Evolutionary conservation across 2,329 filamentous ascomycete species (phyloP), one percentile per base, ranked within the genome.

Genomic region (Colletotrichum zoysiae): DNA sequence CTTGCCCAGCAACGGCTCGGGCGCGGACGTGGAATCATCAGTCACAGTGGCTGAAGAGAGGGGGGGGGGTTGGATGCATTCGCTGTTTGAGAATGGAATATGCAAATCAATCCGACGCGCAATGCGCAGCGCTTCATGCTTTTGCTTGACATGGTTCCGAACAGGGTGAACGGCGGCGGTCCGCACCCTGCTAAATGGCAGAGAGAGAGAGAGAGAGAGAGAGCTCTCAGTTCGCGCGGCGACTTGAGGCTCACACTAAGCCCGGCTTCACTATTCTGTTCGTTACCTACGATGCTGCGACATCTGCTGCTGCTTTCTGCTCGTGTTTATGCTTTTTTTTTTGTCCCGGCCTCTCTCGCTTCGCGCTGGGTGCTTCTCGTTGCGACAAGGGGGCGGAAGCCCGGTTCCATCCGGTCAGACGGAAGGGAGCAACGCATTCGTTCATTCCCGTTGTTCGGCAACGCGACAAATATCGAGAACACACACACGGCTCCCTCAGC

Each of bases 401-500:
- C n/a, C n/a, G n/a, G n/a, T n/a, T n/a, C n/a, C 20, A 40, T 35
- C 26, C 59, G 12, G 58, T 60, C 58, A 50, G 59, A 30, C 33
- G 33, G n/a, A 30, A 30, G 30, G 30, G 30, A 30, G 26, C 57
- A 48, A 46, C 26, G 44, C 38, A 46, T 23, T n/a, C n/a, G n/a
- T n/a, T n/a, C 20, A 18, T 56, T 7, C 33, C 53, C 40, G 5
- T 56, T 38, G 33, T 56, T 38, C 20, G 53, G 53, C 30, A n/a
- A 56, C 53, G 38, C 33, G 9, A 38, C 18, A n/a, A n/a, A 51
- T 20, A 23, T 48, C 46, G 33, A 60, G 62, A 53, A 20, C 20
- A 20, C 26, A 20, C 20, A 20, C 26, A 26, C 44, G 58, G 58
- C 69, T n/a, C n/a, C n/a, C n/a, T 68, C 69, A 60, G 30, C 69